Evolutionary conservation across 139 green algal genomes (phyloP), one percentile per base, ranked within the genome.

Genomic region (Tetraselmis chui): DNA sequence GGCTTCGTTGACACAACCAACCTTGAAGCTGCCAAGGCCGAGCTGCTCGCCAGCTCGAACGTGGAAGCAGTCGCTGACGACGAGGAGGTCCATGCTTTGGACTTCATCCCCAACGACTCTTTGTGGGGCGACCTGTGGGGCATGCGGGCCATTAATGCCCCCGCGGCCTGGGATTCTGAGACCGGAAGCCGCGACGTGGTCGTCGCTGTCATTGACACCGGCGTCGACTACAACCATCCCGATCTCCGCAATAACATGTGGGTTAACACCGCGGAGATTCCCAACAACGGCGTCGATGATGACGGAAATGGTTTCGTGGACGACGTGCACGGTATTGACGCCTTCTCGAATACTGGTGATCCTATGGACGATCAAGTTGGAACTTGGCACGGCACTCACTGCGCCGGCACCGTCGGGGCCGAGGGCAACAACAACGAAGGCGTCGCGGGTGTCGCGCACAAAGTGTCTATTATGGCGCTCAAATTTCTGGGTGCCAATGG

Each of bases 161-260:
- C 45, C 45, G 45, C 11, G 11, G 74, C 74, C 74, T 77, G 74
- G 74, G 74, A 77, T 2, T 2, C 2, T 22, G n/a, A 28, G 26
- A 11, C 2, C 23, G 74, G 74, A 2, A 77, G 74, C 74, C 11
- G 26, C 74, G 2, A 11, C 2, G n/a, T 77, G 23, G 28, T 77
- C 74, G 74, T 77, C 23, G 25, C 26, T 29, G 74, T 77, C 5
- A 77, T 77, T 25, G 45, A 67, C 45, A 81, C 77, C 25, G 79
- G 79, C 26, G 32, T 76, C 2, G 29, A 82, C 31, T 82, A 82
- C 29, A 23, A 29, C 11, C 79, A 82, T n/a, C 11, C 22, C 11
- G 79, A 82, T 30, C 28, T 82, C 0, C 31, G 23, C 25, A 31
- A 25, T 5, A 82, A 82, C 79, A 82, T 82, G 31, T 82, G 79